Evolutionary conservation across 106 monocot genomes (phyloP).

Genomic region (Cymbidium sinense): DNA sequence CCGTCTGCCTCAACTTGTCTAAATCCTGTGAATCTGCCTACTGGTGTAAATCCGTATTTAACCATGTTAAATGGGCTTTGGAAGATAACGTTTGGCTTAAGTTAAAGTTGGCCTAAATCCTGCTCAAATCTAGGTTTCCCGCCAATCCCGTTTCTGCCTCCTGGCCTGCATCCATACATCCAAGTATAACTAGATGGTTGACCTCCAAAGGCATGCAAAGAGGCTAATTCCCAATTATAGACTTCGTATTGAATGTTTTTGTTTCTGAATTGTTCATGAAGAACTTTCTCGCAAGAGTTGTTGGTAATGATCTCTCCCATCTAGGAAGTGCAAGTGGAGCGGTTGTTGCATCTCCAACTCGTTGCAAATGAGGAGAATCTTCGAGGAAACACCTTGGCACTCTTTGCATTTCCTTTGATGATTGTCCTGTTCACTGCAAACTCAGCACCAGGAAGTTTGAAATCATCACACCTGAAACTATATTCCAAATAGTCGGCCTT

Average conservation of each 20-base stretch:
- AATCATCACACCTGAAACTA: constrained; percentile 88
- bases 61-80: no score
- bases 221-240: background rate
- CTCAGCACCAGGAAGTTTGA: constrained; percentile 61
- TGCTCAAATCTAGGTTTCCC: no score
- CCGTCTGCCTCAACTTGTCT: no score
- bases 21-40: no score
- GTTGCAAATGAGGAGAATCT: constrained; percentile 81
- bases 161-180: no score
- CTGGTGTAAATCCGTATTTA: no score
- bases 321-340: constrained; percentile 69
- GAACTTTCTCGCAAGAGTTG: constrained; percentile 75
- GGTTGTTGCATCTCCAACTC: constrained; percentile 75
- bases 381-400: constrained; percentile 69
- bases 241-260: background rate
- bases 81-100: no score
- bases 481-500: constrained; percentile 81
- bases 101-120: no score
- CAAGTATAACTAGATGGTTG: no score
- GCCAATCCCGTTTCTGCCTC: no score
- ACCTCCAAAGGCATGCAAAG: background rate
- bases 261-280: constrained; percentile 42
- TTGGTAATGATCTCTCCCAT: constrained; percentile 92
- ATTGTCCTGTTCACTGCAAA: constrained; percentile 63
- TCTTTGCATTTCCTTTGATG: constrained; percentile 59